Evolutionary conservation across 2,329 filamentous ascomycete species (phyloP), one percentile per base, ranked within the genome.

Genomic region (Colletotrichum kahawae): DNA sequence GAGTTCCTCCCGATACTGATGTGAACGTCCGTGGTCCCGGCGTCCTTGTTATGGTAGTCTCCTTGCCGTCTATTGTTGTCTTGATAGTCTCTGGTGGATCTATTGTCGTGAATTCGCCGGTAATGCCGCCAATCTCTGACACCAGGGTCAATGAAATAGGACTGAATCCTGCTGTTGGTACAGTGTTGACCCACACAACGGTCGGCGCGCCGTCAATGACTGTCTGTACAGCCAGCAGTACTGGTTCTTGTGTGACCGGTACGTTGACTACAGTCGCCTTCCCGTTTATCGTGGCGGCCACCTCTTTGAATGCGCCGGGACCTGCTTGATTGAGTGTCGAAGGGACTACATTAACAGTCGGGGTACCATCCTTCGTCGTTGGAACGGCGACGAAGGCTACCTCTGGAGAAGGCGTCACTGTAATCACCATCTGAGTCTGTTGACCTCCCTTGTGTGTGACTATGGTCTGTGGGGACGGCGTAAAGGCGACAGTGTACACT

Each of bases 1-100:
- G 63, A 2, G 78, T 81, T 16, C 80, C 81, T n/a, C 80, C 79
- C 2, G 80, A 56, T 4, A 78, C 78, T 1, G 80, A 80, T 1
- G 81, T 80, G 54, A 78, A 80, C 18, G 75, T 79, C 7, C 78
- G 77, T 2, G 79, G 77, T 1, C 77, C 71, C 4, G 80, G 78
- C 2, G 79, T 81, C 21, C 77, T 79, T 14, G 80, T 75, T 5
- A 77, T 67, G 13, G 79, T 81, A 9, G 79, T 76, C 4, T 78
- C 77, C 1, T 74, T 78, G 1, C 80, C 80, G 18, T 81, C 76
- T 29, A 80, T 78, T 1, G 77, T 79, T 16, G 79, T 79, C 7
- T 79, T 77, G 14, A 79, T 71, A 5, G 77, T 79, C 18, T 80
- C 78, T 3, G 79, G 79, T 0, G 70, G 56, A 5, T 79, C 79